Conservation (phyloP, 23 red algal species). For the Chondrus crispus region DNA sequence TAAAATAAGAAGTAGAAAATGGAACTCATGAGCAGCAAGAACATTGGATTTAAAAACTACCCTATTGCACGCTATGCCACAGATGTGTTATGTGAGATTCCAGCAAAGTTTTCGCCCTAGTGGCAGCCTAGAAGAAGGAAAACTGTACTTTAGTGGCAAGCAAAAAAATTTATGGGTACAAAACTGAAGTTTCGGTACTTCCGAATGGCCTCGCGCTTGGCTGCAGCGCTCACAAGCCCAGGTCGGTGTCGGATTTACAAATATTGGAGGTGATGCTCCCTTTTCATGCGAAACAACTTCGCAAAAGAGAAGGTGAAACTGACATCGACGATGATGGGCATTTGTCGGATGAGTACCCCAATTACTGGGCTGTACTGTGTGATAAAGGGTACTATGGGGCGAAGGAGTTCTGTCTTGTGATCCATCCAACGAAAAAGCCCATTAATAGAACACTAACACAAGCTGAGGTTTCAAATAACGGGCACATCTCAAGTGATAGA, state of each 20-base stretch:
- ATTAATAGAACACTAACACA: not conserved
- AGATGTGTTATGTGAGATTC: not conserved
- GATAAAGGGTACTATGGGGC: not conserved
- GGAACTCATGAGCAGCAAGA: no score
- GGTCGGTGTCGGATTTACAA: not conserved
- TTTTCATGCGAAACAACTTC: no score
- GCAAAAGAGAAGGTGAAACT: no score
- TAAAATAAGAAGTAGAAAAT: no score
- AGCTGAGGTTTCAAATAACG: not conserved
- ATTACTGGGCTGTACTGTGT: not conserved
- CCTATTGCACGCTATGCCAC: not conserved
- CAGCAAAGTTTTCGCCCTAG: not conserved
- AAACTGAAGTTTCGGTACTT: not conserved
- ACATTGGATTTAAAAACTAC: conserved; percentile 14
- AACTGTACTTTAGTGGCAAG: not conserved
- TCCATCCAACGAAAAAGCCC: not conserved
- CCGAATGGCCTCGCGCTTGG: not conserved
- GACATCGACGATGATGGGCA: not conserved
- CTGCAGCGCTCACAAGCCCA: not conserved
- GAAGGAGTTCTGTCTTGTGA: not conserved
- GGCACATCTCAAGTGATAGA: not conserved
- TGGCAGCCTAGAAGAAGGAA: not conserved
- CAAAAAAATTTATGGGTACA: not conserved
- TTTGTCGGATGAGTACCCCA: not conserved
- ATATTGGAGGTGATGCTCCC: no score